Percentiles rank a stretch among this genome's conserved stretches.
These are phyloP conservation scores for Laguncularia racemosa DNA, from an alignment of 345 rosid species.

Conservation along the genomic window DNA sequence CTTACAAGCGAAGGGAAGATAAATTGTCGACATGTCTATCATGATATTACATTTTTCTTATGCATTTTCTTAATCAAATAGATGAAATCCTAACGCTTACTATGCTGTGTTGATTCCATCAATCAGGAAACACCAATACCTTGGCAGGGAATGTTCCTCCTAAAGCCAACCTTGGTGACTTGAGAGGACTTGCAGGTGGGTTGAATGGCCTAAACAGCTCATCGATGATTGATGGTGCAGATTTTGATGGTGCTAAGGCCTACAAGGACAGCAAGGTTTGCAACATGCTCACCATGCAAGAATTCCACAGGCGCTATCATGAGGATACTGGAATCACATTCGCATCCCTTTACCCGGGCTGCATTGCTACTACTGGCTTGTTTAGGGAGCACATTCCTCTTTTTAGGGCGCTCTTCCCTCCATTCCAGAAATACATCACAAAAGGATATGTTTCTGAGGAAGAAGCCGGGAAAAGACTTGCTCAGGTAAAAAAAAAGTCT, in stretches of 20 bases:
- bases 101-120: constrained; percentile 1
- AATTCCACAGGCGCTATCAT: constrained; percentile 88
- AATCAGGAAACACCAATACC: constrained; percentile 87
- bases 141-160: constrained; percentile 99
- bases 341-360: constrained; percentile 93
- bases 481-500: constrained; percentile 68
- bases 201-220: constrained; percentile 67
- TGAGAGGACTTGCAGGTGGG: constrained; percentile 87
- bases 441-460: constrained; percentile 93
- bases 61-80: no score
- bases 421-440: constrained; percentile 95
- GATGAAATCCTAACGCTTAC: no score
- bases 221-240: constrained; percentile 90
- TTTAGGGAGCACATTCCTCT: constrained; percentile 94
- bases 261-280: constrained; percentile 99
- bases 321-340: constrained; percentile 82
- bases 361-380: constrained; percentile 96
- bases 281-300: constrained; percentile 96
- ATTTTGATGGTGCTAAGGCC: constrained; percentile 92
- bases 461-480: constrained; percentile 89
- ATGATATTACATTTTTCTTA: no score
- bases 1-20: no score
- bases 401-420: constrained; percentile 87
- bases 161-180: constrained; percentile 87
- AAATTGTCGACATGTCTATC: no score